Evolutionary conservation across 768 basidiomycete species (phyloP).

Genomic region (Amylocystis lapponica): DNA sequence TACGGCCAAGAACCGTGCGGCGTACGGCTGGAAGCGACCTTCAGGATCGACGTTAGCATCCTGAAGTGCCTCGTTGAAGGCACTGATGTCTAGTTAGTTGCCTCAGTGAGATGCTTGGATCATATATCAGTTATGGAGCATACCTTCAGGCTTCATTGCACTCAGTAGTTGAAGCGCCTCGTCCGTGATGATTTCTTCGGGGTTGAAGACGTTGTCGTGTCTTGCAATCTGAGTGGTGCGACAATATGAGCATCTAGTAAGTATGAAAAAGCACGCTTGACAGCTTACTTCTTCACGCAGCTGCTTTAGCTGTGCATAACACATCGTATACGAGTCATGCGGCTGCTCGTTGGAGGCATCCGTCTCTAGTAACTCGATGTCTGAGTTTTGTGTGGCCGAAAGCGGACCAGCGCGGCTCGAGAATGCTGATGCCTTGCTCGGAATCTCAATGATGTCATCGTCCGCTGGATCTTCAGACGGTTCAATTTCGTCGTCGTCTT

Average conservation of each 20-base stretch:
- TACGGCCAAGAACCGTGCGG: neutral
- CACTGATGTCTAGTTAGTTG: neutral
- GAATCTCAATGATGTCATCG: conserved; percentile 11
- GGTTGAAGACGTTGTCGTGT: neutral
- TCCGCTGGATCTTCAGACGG: conserved; percentile 6
- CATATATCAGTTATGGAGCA: neutral
- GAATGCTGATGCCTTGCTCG: conserved; percentile 1
- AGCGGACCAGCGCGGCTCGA: neutral
- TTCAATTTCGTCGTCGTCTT: conserved; percentile 19
- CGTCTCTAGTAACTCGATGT: neutral
- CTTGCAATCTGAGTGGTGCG: neutral
- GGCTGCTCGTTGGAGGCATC: neutral
- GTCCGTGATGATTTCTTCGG: neutral
- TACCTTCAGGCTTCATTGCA: neutral
- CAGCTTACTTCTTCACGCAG: neutral
- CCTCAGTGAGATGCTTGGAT: neutral
- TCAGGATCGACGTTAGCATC: neutral
- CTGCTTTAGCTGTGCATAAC: neutral
- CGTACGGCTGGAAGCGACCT: neutral
- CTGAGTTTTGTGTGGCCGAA: no score
- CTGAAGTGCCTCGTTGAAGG: neutral
- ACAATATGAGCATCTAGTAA: neutral
- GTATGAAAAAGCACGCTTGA: no score
- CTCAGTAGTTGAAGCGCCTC: neutral
- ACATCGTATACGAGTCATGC: neutral